phyloP scores from a whole-genome alignment of 768 basidiomycete species.

The Leccinum arenicola region DNA sequence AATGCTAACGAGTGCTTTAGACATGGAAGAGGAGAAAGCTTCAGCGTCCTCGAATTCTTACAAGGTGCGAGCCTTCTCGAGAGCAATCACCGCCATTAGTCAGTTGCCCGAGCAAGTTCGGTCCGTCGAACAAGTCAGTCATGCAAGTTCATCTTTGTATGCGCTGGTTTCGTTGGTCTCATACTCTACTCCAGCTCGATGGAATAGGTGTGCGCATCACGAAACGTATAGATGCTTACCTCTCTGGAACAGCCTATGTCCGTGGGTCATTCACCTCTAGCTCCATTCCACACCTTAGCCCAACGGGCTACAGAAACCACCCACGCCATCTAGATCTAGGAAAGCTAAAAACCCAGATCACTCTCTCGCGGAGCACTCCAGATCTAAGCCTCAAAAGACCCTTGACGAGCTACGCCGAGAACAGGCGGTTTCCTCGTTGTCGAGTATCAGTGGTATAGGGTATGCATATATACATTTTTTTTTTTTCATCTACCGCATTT shows the following conservation, averaged over 20 bases:
- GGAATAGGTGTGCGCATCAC: constrained; percentile 41
- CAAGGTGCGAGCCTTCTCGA: constrained; percentile 50
- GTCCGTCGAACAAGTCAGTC: constrained; percentile 39
- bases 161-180: constrained; percentile 1
- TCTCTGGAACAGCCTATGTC: constrained; percentile 33
- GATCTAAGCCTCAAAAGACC: constrained; percentile 13
- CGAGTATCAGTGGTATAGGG: constrained; percentile 48
- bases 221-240: constrained; percentile 44
- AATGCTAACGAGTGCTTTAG: constrained; percentile 18
- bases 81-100: constrained; percentile 44
- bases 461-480: constrained; percentile 22
- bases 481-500: neutral
- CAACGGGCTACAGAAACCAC: constrained; percentile 15
- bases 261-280: constrained; percentile 28
- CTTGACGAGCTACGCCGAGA: constrained; percentile 27
- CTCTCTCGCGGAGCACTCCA: constrained; percentile 6
- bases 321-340: constrained; percentile 4
- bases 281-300: neutral
- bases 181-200: constrained; percentile 23
- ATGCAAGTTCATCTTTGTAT: constrained; percentile 18
- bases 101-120: constrained; percentile 41
- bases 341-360: neutral
- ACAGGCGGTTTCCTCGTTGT: constrained; percentile 33
- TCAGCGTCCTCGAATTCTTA: constrained; percentile 38
- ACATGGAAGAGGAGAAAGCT: constrained; percentile 42